Percentiles rank a stretch among this genome's conserved stretches.
Conservation (phyloP, 495 filamentous ascomycete genomes). For the Penicillium alfredii region DNA sequence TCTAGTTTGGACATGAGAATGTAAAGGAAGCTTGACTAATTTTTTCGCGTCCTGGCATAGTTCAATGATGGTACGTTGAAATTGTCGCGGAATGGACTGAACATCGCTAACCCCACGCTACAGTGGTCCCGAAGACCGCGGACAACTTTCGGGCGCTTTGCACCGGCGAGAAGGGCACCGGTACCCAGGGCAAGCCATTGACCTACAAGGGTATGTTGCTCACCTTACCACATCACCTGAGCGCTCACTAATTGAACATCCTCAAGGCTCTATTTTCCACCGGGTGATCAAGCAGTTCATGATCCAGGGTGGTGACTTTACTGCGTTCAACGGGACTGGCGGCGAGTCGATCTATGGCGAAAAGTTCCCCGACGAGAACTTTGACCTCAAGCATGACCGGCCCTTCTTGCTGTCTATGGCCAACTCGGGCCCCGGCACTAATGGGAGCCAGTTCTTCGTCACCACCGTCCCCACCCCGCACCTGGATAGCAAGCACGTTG, state of each 20-base stretch:
- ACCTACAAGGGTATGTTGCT: slow-evolving; percentile 50
- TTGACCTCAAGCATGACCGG: slow-evolving; percentile 85
- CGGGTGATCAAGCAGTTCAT: slow-evolving; percentile 98
- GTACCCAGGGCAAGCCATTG: slow-evolving; percentile 77
- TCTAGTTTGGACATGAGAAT: not conserved
- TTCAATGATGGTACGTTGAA: slow-evolving; percentile 71
- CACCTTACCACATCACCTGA: slow-evolving; percentile 6
- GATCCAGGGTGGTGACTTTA: slow-evolving; percentile 99
- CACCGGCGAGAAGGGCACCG: slow-evolving; percentile 86
- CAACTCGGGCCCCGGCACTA: slow-evolving; percentile 90
- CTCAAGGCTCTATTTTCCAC: slow-evolving; percentile 74
- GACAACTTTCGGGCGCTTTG: slow-evolving; percentile 94
- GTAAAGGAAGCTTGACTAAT: slow-evolving; percentile 15
- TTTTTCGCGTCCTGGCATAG: slow-evolving; percentile 27
- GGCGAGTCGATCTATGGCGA: slow-evolving; percentile 97
- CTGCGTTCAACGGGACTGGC: slow-evolving; percentile 88
- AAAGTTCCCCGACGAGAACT: slow-evolving; percentile 98
- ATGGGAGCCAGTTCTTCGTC: slow-evolving; percentile 97
- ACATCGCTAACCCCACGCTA: no score
- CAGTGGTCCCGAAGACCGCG: slow-evolving; percentile 84
- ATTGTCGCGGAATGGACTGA: no score
- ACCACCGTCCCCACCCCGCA: slow-evolving; percentile 92
- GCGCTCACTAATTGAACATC: slow-evolving; percentile 5
- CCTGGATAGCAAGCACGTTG: slow-evolving; percentile 87
- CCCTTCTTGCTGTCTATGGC: slow-evolving; percentile 97